These are phyloP conservation scores for Xylariales sp. DNA, from an alignment of 2,329 filamentous ascomycete genomes.

Conservation along the genomic window DNA sequence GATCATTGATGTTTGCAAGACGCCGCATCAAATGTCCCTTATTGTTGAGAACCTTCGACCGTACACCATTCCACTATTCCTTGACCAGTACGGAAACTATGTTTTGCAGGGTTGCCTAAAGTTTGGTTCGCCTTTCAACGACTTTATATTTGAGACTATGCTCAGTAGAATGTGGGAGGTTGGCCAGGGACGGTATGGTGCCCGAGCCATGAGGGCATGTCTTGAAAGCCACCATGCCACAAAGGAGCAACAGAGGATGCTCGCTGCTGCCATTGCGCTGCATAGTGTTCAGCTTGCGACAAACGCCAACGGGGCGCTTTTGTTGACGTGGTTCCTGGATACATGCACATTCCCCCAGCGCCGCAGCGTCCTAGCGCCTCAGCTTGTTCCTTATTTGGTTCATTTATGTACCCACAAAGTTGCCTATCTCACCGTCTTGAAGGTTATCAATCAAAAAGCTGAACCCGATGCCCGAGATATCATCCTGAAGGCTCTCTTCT, in stretches of 20 bases:
- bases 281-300: constrained; percentile 97
- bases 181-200: constrained; percentile 91
- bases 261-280: constrained; percentile 93
- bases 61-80: constrained; percentile 90
- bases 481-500: constrained; percentile 91
- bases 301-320: constrained; percentile 92
- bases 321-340: constrained; percentile 97
- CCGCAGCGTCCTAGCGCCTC: constrained; percentile 89
- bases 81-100: constrained; percentile 99
- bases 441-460: constrained; percentile 97
- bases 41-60: constrained; percentile 87
- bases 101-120: constrained; percentile 96
- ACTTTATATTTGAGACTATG: constrained; percentile 99
- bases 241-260: constrained; percentile 94
- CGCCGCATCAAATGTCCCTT: constrained; percentile 80
- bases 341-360: constrained; percentile 96
- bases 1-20: constrained; percentile 96
- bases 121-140: constrained; percentile 87
- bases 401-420: constrained; percentile 99
- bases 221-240: constrained; percentile 95
- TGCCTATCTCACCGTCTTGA: constrained; percentile 94
- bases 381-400: constrained; percentile 91
- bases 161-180: constrained; percentile 93
- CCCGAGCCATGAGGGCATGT: constrained; percentile 95
- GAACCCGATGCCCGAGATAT: constrained; percentile 92